Base-by-base conservation (phyloP, 768 basidiomycete genomes). In the Suillus spraguei region DNA sequence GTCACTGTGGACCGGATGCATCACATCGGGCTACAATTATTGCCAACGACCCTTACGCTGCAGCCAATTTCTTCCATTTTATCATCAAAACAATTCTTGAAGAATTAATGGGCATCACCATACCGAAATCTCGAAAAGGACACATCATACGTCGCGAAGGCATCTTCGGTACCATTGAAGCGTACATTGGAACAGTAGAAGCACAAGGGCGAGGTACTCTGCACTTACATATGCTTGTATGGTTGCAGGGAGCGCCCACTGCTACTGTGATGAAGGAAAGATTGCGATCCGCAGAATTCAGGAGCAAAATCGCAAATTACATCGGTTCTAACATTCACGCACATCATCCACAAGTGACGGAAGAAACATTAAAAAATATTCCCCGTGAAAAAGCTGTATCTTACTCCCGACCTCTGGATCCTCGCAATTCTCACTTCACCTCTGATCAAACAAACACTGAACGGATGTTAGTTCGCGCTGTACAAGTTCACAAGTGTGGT, bases 11-110 rank as follows among this genome's bases (percentile, higher is more conserved):
- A 0, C 79, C 79, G 0, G 65, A 67, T 28, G 42, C 28, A 0
- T 28, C 62, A 2, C 56, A 39, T 20, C 59, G 77, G 0, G 67
- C 69, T 0, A 33, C 61, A 0, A 79, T 74, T 44, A 73, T 82
- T 9, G 77, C 79, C 0, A 36, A 33, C 0, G 79, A 83, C 65
- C 80, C 81, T 4, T 82, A 72, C 63, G 81, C 79, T 0, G 70
- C 81, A 0, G 78, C 80, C 0, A 71, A 76, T 53, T 83, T 78
- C 60, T 83, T 80, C 65, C 71, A 81, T 46, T 72, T 72, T 33
- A 67, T 77, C 0, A 75, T 83, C 1, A 28, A 59, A 0, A 61
- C 69, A 0, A 69, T 84, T 0, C 24, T 83, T 0, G 65, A 75
- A 10, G 63, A 60, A 0, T 28, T 83, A 0, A 76, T 83, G 33